phyloP scores from a whole-genome alignment of 2,329 filamentous ascomycete genomes.

The Cytospora piceicola region DNA sequence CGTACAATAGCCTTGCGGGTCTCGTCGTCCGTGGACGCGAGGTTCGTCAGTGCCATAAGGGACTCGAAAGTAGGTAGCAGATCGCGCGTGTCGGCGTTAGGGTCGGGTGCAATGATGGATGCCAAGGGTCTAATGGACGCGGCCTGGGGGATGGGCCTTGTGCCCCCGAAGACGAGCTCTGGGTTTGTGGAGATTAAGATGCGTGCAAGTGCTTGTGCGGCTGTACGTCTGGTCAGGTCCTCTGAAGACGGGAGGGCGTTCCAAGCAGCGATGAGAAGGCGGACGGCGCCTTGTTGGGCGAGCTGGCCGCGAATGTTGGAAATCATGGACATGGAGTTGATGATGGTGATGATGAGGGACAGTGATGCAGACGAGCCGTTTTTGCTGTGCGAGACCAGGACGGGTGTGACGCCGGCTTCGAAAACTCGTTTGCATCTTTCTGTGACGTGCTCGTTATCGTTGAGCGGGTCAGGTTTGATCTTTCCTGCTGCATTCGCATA shows the following conservation, averaged over 20 bases:
- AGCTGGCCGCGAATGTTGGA: slow-evolving; percentile 75
- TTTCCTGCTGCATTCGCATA: slow-evolving; percentile 86
- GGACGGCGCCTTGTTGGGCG: slow-evolving; percentile 92
- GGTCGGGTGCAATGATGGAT: slow-evolving; percentile 71
- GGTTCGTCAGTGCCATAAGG: slow-evolving; percentile 89
- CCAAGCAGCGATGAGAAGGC: slow-evolving; percentile 75
- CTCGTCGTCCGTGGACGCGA: slow-evolving; percentile 78
- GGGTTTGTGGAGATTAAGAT: slow-evolving; percentile 88
- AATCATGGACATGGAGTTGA: slow-evolving; percentile 77
- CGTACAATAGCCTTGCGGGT: slow-evolving; percentile 72
- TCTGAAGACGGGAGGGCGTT: slow-evolving; percentile 61
- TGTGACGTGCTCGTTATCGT: slow-evolving; percentile 76
- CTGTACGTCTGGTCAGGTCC: slow-evolving; percentile 54
- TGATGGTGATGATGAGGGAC: slow-evolving; percentile 73
- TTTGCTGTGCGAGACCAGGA: slow-evolving; percentile 77
- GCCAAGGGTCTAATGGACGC: slow-evolving; percentile 83
- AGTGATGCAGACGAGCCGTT: slow-evolving; percentile 72
- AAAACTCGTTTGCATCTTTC: slow-evolving; percentile 78
- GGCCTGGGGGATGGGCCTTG: slow-evolving; percentile 71
- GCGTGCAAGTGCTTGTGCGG: slow-evolving; percentile 80
- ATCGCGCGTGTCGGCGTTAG: slow-evolving; percentile 67
- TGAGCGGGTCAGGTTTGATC: slow-evolving; percentile 65
- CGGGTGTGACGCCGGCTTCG: slow-evolving; percentile 74
- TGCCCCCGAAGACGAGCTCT: slow-evolving; percentile 78
- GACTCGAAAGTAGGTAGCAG: slow-evolving; percentile 89